phyloP scores from a whole-genome alignment of 208 protist genomes.

The Trypanosoma avium region DNA sequence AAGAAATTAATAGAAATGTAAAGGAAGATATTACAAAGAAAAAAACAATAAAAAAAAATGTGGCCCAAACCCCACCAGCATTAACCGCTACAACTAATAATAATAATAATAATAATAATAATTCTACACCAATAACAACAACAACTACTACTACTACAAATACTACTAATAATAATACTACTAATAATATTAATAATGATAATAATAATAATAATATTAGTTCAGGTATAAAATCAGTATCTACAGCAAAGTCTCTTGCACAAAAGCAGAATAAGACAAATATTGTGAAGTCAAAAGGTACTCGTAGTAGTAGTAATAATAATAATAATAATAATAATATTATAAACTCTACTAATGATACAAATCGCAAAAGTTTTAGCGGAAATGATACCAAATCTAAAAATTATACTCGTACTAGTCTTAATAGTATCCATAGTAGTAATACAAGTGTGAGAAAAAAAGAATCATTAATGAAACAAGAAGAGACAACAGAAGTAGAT shows the following conservation, averaged over 20 bases:
- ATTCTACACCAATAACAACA: background rate
- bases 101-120: background rate
- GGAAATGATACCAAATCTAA: no score
- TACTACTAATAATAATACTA: background rate
- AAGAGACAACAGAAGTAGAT: no score
- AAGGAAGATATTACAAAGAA: background rate
- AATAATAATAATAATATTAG: background rate
- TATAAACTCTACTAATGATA: background rate
- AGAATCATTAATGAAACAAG: no score
- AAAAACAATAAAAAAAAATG: background rate
- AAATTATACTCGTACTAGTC: no score
- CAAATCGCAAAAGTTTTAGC: no score
- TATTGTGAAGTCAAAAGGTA: no score
- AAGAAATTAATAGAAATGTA: background rate
- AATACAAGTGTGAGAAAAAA: no score
- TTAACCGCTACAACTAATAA: background rate
- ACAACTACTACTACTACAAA: background rate
- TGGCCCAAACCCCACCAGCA: background rate
- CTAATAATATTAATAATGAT: background rate
- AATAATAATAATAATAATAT: background rate
- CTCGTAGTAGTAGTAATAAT: background rate
- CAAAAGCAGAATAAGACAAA: no score
- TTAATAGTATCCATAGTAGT: no score
- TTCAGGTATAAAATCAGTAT: no score
- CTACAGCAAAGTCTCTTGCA: no score